These are phyloP conservation scores for Tricholoma furcatifolium DNA, from an alignment of 768 basidiomycete species.

Conservation along the genomic window DNA sequence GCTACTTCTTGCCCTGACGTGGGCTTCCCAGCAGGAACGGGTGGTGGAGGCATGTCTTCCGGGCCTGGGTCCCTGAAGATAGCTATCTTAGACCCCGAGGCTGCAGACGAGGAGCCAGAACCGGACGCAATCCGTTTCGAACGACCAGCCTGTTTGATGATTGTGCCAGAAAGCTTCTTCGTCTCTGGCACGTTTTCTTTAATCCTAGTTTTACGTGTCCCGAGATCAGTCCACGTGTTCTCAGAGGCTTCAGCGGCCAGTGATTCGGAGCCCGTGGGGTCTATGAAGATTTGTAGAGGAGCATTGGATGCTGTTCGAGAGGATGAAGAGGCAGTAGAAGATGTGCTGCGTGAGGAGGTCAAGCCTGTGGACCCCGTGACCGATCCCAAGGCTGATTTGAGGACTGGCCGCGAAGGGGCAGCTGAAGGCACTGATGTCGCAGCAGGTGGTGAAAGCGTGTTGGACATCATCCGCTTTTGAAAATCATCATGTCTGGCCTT, in stretches of 20 bases:
- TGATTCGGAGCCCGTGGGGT: conserved; percentile 55
- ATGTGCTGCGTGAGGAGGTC: conserved; percentile 14
- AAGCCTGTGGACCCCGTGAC: conserved; percentile 27
- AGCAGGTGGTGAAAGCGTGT: conserved; percentile 36
- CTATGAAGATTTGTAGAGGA: conserved; percentile 71
- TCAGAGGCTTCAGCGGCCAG: conserved; percentile 39
- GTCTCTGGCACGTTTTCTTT: conserved; percentile 78
- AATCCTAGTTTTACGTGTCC: conserved; percentile 72
- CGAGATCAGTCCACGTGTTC: conserved; percentile 69
- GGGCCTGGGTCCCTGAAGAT: conserved; percentile 65
- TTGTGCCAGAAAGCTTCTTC: conserved; percentile 66
- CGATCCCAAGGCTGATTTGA: conserved; percentile 42
- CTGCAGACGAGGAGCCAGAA: conserved; percentile 29
- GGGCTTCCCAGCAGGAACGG: conserved; percentile 25
- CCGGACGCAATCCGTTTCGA: conserved; percentile 50
- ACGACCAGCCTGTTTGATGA: conserved; percentile 59
- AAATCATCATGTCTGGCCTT: conserved; percentile 80
- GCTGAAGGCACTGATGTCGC: conserved; percentile 16
- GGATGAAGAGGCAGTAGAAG: conserved; percentile 20
- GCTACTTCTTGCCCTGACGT: conserved; percentile 27
- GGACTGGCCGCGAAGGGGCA: conserved; percentile 28
- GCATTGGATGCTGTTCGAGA: conserved; percentile 46
- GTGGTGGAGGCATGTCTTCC: conserved; percentile 43
- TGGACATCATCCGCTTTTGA: conserved; percentile 86
- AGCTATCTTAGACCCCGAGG: conserved; percentile 52